phyloP scores from a whole-genome alignment of 192 early-diverging fungal species.

The Podila epigama region DNA sequence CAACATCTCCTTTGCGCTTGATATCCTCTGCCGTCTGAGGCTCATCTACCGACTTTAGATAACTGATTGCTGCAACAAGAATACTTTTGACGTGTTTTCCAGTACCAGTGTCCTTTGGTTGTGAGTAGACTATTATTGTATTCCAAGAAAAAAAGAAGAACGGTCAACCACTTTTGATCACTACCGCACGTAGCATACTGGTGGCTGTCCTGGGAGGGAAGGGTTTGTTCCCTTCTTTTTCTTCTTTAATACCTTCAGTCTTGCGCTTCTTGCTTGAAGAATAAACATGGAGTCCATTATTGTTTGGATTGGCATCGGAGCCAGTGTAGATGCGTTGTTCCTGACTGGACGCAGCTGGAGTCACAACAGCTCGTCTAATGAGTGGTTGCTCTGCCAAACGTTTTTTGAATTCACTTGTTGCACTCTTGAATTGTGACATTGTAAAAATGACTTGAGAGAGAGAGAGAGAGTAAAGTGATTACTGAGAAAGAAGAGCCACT shows the following conservation, averaged over 20 bases:
- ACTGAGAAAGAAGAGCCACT: too few relatives aligned
- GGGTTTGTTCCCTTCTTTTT: too few relatives aligned
- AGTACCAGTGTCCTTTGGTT: slow-evolving; percentile 61
- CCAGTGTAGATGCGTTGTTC: slow-evolving; percentile 17
- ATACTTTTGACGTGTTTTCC: slow-evolving; percentile 62
- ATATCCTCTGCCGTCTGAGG: slow-evolving; percentile 69
- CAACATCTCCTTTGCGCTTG: slow-evolving; percentile 57
- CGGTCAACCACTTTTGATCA: neutral
- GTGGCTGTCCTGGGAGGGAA: too few relatives aligned
- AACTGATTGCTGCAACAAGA: slow-evolving; percentile 63
- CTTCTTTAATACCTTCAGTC: slow-evolving; percentile 20
- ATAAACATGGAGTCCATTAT: slow-evolving; percentile 37
- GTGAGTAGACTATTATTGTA: slow-evolving; percentile 53
- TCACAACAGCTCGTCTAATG: slow-evolving; percentile 41
- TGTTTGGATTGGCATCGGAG: slow-evolving; percentile 47
- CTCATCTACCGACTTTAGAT: slow-evolving; percentile 61
- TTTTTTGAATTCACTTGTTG: slow-evolving; percentile 54
- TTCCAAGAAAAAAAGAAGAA: neutral
- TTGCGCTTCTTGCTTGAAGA: slow-evolving; percentile 37
- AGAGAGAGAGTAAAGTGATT: too few relatives aligned
- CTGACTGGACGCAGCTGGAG: slow-evolving; percentile 12
- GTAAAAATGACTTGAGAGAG: too few relatives aligned
- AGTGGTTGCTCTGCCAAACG: slow-evolving; percentile 58
- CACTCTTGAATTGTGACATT: slow-evolving; percentile 36
- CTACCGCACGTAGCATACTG: too few relatives aligned